Base-by-base conservation (phyloP, 2,329 filamentous ascomycete genomes). In the Diaporthe citri region DNA sequence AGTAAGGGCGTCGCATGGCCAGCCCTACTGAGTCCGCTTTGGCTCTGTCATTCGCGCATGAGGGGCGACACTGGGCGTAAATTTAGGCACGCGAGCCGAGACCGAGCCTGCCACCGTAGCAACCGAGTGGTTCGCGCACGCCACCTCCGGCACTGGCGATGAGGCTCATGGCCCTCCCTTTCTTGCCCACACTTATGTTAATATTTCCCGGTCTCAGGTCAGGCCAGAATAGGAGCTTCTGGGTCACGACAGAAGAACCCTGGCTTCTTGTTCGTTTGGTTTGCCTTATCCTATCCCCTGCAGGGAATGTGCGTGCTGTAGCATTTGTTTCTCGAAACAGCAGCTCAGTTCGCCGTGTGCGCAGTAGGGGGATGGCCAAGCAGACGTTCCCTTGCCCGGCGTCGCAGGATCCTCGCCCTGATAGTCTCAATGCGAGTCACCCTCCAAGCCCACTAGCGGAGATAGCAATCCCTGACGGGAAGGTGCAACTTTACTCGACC, bases 21-120 rank as follows among this genome's bases (percentile, higher is more conserved):
- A 69, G 64, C 64, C 64, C 34, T 69, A 69, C 64, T 41, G 64
- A 12, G 64, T 15, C 64, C 64, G 64, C 64, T 69, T 69, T n/a
- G 48, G 48, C 46, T 55, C 28, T 55, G 46, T 46, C 64, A 41
- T 55, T 55, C 15, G 48, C 51, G 64, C 64, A 69, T 69, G 34
- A 69, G 5, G 48, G 46, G 64, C 41, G 31, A 31, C 60, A 48
- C 60, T 48, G 41, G 36, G 36, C 15, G 46, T 69, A 69, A 55
- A 55, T 69, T 69, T 55, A 69, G 64, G 64, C 15, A 36, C 48
- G 20, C 12, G 48, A 69, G 64, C 64, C 46, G 64, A 67, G 64
- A n/a, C 28, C 28, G 20, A 39, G 22, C 10, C 13, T 67, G 46
- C 22, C 22, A 52, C 64, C 31, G 48, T 69, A 31, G 64, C 64